Percentiles rank a stretch among this genome's conserved stretches.
These are phyloP conservation scores for Drosera spatulata DNA, from an alignment of 179 eudicot species.

Conservation along the genomic window DNA sequence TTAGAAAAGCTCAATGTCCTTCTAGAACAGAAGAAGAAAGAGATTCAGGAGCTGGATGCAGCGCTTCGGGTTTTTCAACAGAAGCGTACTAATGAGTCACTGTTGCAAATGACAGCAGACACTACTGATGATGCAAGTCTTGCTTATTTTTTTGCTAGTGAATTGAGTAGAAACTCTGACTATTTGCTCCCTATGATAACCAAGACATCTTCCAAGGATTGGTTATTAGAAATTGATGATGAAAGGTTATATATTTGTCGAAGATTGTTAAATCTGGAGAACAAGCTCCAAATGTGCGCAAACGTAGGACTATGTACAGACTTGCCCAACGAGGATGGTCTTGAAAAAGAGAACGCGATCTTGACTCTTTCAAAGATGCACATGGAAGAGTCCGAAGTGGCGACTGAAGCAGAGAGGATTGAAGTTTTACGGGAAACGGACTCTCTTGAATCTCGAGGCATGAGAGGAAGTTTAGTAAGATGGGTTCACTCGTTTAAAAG, in stretches of 20 bases:
- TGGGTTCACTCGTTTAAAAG: slow-evolving; percentile 10
- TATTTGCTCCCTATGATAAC: neutral
- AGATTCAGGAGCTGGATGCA: slow-evolving; percentile 64
- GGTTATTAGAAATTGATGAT: slow-evolving; percentile 25
- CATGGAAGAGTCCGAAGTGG: slow-evolving; percentile 13
- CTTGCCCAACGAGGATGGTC: slow-evolving; percentile 7
- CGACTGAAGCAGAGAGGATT: slow-evolving; percentile 11
- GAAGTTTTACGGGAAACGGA: slow-evolving; percentile 3
- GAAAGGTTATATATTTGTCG: slow-evolving; percentile 33
- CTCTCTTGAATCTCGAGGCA: neutral
- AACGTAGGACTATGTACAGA: slow-evolving; percentile 13
- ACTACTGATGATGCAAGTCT: slow-evolving; percentile 15
- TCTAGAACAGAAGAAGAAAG: slow-evolving; percentile 68
- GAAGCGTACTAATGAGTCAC: slow-evolving; percentile 26
- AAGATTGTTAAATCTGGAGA: slow-evolving; percentile 36
- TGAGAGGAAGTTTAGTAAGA: slow-evolving; percentile 1
- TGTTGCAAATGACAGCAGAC: slow-evolving; percentile 17
- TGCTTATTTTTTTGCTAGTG: slow-evolving; percentile 1
- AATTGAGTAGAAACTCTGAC: too few species aligned
- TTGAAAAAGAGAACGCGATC: slow-evolving; percentile 10
- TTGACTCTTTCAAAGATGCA: slow-evolving; percentile 8
- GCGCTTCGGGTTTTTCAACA: slow-evolving; percentile 46
- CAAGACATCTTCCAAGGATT: slow-evolving; percentile 9
- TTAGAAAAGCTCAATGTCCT: slow-evolving; percentile 62
- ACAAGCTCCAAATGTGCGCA: slow-evolving; percentile 31